Base-by-base conservation (phyloP, 495 filamentous ascomycete genomes). In the Apodospora peruviana region DNA sequence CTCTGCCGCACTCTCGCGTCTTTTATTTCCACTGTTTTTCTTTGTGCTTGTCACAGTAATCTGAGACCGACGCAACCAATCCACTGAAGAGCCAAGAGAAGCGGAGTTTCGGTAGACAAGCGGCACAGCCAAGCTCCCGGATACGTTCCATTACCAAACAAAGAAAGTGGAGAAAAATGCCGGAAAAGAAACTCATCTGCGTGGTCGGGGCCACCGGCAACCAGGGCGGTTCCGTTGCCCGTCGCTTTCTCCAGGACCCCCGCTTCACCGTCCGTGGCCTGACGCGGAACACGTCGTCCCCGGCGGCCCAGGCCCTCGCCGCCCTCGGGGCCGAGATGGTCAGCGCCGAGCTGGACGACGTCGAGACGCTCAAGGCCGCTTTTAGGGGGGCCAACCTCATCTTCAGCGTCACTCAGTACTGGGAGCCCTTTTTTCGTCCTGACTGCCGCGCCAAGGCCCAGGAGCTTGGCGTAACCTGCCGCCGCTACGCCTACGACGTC, bases 381-480 rank as follows among this genome's bases (percentile, higher is more conserved):
- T 74, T 78, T 55, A 12, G 39, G 7, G 70, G 68, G 45, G 70
- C 74, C 23, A 73, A 63, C 54, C 43, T 70, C 45, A 76, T 78
- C 52, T 76, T 75, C 66, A 63, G 59, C 59, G 68, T 75, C 39
- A 79, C 75, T 7, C 66, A 78, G 46, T 80, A 73, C 59, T 79
- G 70, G 69, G 70, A 73, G 36, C 54, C 68, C 34, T 71, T 66
- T 48, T 66, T 62, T 56, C 58, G 57, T 1, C 56, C 56, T 0
- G 62, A 60, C 53, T 60, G 53, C 48, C 62, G 60, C 12, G 56
- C 47, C 17, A 49, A 43, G 45, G 60, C 60, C 4, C 21, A 19
- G 5, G 50, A 55, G 42, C 48, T 51, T 9, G 60, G 65, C 34
- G 32, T 67, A 3, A 51, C 47, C 16, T 65, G 59, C 52, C 68